These are phyloP conservation scores for Euphorbia peplus DNA, from an alignment of 345 rosid genomes.

Conservation along the genomic window DNA sequence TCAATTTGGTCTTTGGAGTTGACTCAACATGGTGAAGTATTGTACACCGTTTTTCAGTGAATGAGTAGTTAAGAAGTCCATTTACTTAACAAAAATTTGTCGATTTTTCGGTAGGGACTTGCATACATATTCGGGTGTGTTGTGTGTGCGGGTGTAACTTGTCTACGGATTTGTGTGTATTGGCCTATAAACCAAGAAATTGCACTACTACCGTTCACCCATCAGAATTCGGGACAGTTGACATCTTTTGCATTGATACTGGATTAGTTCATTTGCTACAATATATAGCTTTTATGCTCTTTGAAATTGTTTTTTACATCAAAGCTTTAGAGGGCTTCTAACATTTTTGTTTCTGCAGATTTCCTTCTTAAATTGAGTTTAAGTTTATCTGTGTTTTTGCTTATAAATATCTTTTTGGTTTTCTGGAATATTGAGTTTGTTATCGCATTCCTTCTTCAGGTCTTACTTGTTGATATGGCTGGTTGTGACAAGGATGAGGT, in stretches of 20 bases:
- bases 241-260: not conserved
- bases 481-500: slow-evolving; percentile 53
- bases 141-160: no score
- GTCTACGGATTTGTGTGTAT: no score
- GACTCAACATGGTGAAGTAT: no score
- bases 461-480: slow-evolving; percentile 36
- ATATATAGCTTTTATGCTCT: not conserved
- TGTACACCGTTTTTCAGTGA: no score
- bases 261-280: not conserved
- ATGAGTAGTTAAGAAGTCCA: no score
- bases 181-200: no score
- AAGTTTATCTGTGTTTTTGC: not conserved
- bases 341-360: not conserved
- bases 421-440: not conserved
- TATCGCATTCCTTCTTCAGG: slow-evolving; percentile 19
- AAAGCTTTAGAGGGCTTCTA: not conserved
- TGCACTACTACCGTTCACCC: no score
- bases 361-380: not conserved
- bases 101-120: no score
- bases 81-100: no score
- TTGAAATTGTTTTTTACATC: not conserved
- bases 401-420: not conserved
- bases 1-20: no score
- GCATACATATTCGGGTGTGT: no score
- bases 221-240: no score